Evolutionary conservation across 83 land plant species (phyloP).

Genomic region (Picea engelmannii): DNA sequence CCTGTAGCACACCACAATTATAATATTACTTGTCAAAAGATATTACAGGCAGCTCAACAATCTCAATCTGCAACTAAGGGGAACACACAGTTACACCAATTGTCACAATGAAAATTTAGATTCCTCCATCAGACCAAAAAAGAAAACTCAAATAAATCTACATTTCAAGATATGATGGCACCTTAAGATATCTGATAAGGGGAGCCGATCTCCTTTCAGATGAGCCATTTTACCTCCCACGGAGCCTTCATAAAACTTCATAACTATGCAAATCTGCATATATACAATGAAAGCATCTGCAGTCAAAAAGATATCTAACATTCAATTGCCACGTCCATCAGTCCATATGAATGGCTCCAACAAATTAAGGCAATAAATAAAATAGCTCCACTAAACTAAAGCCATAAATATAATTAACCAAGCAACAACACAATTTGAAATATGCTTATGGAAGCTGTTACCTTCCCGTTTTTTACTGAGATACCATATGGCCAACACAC

Average conservation of each 20-base stretch:
- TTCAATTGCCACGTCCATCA: neutral
- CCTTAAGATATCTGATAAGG: constrained; percentile 83
- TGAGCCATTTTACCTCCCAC: constrained; percentile 90
- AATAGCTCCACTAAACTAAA: neutral
- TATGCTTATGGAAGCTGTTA: constrained; percentile 18
- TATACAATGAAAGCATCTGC: neutral
- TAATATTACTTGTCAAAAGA: neutral
- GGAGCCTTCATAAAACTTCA: constrained; percentile 94
- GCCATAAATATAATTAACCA: neutral
- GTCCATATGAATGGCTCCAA: neutral
- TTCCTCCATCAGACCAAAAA: neutral
- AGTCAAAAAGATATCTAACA: neutral
- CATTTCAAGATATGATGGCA: constrained; percentile 19
- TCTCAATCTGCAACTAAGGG: constrained; percentile 9
- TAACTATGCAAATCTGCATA: constrained; percentile 81
- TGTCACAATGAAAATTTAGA: neutral
- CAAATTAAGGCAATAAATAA: neutral
- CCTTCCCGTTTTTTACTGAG: constrained; percentile 75
- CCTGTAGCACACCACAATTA: neutral
- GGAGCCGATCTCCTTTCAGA: constrained; percentile 68
- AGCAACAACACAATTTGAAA: neutral
- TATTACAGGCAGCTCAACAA: neutral
- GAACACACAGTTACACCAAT: neutral
- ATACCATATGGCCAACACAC: constrained; percentile 83
- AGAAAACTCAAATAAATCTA: neutral